Evolutionary conservation across 345 rosid species (phyloP), one percentile per base, ranked within the genome.

Genomic region (Lenwebbia sp.): DNA sequence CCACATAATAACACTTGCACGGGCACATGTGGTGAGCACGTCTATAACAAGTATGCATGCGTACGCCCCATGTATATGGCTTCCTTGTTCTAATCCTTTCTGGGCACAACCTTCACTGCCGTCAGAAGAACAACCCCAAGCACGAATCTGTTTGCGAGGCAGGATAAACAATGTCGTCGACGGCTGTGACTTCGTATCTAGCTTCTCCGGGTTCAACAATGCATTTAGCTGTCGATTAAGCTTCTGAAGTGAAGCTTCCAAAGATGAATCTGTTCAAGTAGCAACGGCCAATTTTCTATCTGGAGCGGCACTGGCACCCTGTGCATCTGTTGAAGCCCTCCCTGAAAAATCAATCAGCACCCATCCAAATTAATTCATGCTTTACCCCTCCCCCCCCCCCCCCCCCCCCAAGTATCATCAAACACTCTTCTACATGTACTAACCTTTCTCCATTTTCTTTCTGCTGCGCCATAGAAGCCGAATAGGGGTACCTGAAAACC

Each of bases 391-490:
- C 52, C 3, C 52, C 14, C 52, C 12, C 52, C n/a, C 2, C 28
- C 83, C 26, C 56, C 47, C 17, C 17, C 54, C 30, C 84, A 41
- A 85, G 2, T 49, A 82, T 49, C 52, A 57, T 41, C 30, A 56
- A 30, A 86, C 21, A 54, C 50, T 55, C 25, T 21, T 52, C 58
- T 47, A 53, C 23, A 40, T 58, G 7, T 52, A 51, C 86, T 87
- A 19, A 87, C 86, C 90, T 83, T 91, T 95, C 83, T 90, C 98
- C 88, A 87, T 88, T 91, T 94, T 95, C 86, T 93, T 95, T 89
- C 99, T 93, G 88, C 95, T 95, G 51, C 98, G 96, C 98, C 99
- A 97, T 78, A 97, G 96, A 87, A 97, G 93, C 56, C 97, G 92
- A 70, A 97, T 97, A 15, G 99, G 98, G 28, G 98, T 94, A 30